Conservation (phyloP, 2,329 filamentous ascomycete genomes). For the Fusarium oligoseptatum region DNA sequence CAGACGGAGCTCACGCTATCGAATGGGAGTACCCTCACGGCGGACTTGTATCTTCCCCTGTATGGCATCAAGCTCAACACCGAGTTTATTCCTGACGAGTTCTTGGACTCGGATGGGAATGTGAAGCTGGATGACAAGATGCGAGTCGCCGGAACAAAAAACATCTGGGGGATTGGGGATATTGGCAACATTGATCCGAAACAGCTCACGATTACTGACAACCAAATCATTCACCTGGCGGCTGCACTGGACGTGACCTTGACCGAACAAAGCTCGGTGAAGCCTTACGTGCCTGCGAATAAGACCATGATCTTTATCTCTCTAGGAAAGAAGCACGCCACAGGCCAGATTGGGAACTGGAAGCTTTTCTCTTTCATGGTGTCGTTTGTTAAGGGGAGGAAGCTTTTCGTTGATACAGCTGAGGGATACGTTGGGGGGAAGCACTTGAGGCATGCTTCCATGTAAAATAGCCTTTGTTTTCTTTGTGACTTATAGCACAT, state of each 20-base stretch:
- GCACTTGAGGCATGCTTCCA: conserved; percentile 45
- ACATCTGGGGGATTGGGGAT: conserved; percentile 60
- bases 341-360: conserved; percentile 52
- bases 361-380: conserved; percentile 50
- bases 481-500: background rate
- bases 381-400: conserved; percentile 51
- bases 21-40: conserved; percentile 45
- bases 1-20: conserved; percentile 47
- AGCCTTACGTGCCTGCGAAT: conserved; percentile 36
- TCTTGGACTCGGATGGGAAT: conserved; percentile 51
- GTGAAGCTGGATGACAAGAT: conserved; percentile 52
- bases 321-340: conserved; percentile 45
- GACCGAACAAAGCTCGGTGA: conserved; percentile 18
- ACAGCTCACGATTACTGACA: conserved; percentile 51
- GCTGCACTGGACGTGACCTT: conserved; percentile 48
- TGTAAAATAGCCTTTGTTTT: conserved; percentile 33
- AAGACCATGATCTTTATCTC: conserved; percentile 50
- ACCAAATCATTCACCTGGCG: conserved; percentile 51
- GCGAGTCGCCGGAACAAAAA: conserved; percentile 48
- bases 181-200: conserved; percentile 57
- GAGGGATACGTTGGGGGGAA: conserved; percentile 48
- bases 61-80: conserved; percentile 60
- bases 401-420: conserved; percentile 50
- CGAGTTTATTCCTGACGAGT: conserved; percentile 51
- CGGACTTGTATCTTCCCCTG: conserved; percentile 60